These are phyloP conservation scores for Sphaerulina vaccinii DNA, from an alignment of 2,329 filamentous ascomycete species.

Conservation along the genomic window DNA sequence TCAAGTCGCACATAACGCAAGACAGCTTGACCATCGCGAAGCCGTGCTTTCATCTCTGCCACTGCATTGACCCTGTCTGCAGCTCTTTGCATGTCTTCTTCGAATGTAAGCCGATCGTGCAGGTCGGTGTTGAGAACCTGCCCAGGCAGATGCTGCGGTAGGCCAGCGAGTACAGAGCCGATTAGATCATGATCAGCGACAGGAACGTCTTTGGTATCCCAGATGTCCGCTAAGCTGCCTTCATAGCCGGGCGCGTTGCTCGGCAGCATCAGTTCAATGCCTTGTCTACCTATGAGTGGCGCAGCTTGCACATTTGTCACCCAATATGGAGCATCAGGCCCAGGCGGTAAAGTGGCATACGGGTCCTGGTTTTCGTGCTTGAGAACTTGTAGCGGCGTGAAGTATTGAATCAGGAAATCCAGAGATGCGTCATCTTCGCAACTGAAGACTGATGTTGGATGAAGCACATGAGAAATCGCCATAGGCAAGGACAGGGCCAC, in stretches of 20 bases:
- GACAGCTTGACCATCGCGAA: constrained; percentile 16
- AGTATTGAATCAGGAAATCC: constrained; percentile 24
- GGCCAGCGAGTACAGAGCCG: constrained; percentile 16
- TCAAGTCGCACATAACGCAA: constrained; percentile 26
- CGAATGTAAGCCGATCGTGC: constrained; percentile 16
- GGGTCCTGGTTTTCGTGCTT: constrained; percentile 18
- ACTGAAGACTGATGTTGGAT: constrained; percentile 21
- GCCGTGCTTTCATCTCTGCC: constrained; percentile 16
- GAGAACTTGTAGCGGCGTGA: constrained; percentile 31
- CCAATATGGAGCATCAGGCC: constrained; percentile 22
- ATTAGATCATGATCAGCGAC: constrained; percentile 14
- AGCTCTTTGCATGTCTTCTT: constrained; percentile 15
- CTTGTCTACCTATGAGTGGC: constrained; percentile 32
- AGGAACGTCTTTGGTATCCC: constrained; percentile 25
- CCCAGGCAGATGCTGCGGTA: constrained; percentile 13
- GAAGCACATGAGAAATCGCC: constrained; percentile 24
- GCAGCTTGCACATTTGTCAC: constrained; percentile 35
- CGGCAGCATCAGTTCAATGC: constrained; percentile 33
- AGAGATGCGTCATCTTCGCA: constrained; percentile 15
- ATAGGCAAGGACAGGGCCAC: constrained; percentile 30
- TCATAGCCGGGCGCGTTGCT: constrained; percentile 24
- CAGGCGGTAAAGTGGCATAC: constrained; percentile 13
- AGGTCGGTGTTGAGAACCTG: constrained; percentile 13
- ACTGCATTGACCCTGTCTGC: constrained; percentile 14
- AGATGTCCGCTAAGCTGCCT: constrained; percentile 23